A percentile compares a stretch with the other conserved stretches of the same genome.
phyloP scores from a whole-genome alignment of 148 eudicot genomes.

The Pharnaceum exiguum region DNA sequence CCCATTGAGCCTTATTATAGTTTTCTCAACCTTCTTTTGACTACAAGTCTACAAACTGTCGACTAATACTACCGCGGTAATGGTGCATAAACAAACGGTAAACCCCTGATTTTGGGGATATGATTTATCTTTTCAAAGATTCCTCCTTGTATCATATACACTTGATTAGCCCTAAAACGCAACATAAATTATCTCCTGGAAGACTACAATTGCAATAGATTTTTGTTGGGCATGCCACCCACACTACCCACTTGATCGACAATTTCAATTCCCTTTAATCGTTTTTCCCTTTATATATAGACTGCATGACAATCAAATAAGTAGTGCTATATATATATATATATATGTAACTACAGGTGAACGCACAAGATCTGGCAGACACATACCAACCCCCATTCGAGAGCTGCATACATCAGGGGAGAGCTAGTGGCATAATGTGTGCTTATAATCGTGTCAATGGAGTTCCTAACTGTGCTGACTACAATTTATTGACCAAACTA shows the following conservation, averaged over 20 bases:
- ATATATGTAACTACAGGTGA: slow-evolving; percentile 42
- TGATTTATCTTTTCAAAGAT: slow-evolving; percentile 18
- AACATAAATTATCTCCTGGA: too few species aligned
- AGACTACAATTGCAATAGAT: too few species aligned
- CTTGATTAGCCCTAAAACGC: too few species aligned
- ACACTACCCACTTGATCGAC: too few species aligned
- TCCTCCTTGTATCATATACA: neutral
- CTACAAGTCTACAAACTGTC: neutral
- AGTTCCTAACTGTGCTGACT: slow-evolving; percentile 81
- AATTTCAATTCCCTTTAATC: too few species aligned
- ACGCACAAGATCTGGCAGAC: slow-evolving; percentile 86
- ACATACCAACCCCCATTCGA: slow-evolving; percentile 88
- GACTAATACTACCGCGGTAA: neutral
- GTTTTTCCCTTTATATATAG: too few species aligned
- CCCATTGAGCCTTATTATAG: neutral
- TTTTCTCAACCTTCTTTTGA: neutral
- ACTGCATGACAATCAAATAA: too few species aligned
- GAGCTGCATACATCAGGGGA: slow-evolving; percentile 62
- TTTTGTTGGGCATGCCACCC: too few species aligned
- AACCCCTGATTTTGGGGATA: slow-evolving; percentile 12
- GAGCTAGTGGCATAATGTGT: slow-evolving; percentile 96
- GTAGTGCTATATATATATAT: too few species aligned
- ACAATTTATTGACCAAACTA: slow-evolving; percentile 50
- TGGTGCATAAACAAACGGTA: too few species aligned
- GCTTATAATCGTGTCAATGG: slow-evolving; percentile 87